phyloP scores from a whole-genome alignment of 306 rosid species.

The Luffa aegyptiaca region DNA sequence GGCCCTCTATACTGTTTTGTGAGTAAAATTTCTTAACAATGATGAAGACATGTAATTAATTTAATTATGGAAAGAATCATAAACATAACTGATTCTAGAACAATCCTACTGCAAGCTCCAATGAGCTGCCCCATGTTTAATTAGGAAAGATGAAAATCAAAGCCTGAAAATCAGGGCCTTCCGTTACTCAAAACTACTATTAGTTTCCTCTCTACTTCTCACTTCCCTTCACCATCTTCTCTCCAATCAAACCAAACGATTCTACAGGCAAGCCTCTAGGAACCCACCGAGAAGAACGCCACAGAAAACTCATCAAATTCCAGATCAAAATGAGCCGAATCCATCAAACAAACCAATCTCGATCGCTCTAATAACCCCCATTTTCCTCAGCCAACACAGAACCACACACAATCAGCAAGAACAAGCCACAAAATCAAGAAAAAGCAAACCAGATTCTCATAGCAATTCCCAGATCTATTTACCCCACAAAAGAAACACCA shows the following conservation, averaged over 20 bases:
- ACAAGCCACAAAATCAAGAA: neutral
- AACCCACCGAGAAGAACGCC: neutral
- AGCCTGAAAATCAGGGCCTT: neutral
- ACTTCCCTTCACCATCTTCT: neutral
- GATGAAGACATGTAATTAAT: neutral
- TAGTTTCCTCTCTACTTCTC: neutral
- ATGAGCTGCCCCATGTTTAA: neutral
- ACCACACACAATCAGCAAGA: neutral
- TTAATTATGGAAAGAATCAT: neutral
- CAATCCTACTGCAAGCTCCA: neutral
- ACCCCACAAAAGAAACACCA: conserved; percentile 27
- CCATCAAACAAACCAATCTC: neutral
- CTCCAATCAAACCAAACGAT: neutral
- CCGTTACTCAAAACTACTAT: neutral
- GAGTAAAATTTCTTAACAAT: neutral
- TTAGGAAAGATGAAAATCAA: neutral
- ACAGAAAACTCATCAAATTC: neutral
- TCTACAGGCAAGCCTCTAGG: neutral
- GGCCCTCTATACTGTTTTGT: neutral
- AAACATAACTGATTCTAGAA: neutral
- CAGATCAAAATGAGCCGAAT: neutral
- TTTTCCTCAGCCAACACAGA: conserved; percentile 18
- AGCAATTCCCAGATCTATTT: conserved; percentile 35
- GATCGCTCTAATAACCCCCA: conserved; percentile 3
- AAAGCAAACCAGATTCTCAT: neutral